Evolutionary conservation across 495 filamentous ascomycete species (phyloP).

Genomic region (Neurospora tetrasperma): DNA sequence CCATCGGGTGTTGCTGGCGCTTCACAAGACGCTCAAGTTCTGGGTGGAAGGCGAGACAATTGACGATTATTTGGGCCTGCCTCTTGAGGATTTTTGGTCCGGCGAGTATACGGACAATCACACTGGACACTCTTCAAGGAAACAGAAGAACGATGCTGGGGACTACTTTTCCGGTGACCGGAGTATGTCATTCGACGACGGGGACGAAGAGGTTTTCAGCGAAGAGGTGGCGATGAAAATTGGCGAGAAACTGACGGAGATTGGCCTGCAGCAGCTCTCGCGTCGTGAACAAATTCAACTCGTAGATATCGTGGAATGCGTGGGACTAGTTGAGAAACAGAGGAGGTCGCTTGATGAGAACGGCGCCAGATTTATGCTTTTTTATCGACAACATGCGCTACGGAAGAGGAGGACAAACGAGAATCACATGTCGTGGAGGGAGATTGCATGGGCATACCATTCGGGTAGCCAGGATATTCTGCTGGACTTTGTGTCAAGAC

Average conservation of each 20-base stretch:
- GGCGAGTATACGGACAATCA: conserved; percentile 4
- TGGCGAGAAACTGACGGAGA: conserved; percentile 64
- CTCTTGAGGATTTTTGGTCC: conserved; percentile 55
- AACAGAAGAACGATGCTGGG: conserved; percentile 12
- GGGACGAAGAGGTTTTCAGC: conserved; percentile 49
- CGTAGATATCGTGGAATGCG: conserved; percentile 78
- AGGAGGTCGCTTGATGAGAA: conserved; percentile 87
- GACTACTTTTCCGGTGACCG: conserved; percentile 16
- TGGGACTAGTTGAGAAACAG: conserved; percentile 79
- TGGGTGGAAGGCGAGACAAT: conserved; percentile 73
- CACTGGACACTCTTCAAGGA: conserved; percentile 5
- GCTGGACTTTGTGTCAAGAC: conserved; percentile 71
- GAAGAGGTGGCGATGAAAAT: conserved; percentile 62
- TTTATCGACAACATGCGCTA: conserved; percentile 77
- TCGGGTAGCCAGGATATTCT: conserved; percentile 89
- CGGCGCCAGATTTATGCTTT: conserved; percentile 79
- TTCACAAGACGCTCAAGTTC: conserved; percentile 75
- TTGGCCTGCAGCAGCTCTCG: conserved; percentile 73
- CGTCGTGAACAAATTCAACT: conserved; percentile 84
- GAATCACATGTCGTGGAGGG: conserved; percentile 75
- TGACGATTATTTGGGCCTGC: conserved; percentile 68
- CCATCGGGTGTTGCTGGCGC: conserved; percentile 58
- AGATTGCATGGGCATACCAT: conserved; percentile 91
- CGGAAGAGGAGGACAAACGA: conserved; percentile 53
- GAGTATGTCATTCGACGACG: conserved; percentile 38